These are phyloP conservation scores for Macaranga tanarius DNA, from an alignment of 441 rosid genomes.

Conservation along the genomic window DNA sequence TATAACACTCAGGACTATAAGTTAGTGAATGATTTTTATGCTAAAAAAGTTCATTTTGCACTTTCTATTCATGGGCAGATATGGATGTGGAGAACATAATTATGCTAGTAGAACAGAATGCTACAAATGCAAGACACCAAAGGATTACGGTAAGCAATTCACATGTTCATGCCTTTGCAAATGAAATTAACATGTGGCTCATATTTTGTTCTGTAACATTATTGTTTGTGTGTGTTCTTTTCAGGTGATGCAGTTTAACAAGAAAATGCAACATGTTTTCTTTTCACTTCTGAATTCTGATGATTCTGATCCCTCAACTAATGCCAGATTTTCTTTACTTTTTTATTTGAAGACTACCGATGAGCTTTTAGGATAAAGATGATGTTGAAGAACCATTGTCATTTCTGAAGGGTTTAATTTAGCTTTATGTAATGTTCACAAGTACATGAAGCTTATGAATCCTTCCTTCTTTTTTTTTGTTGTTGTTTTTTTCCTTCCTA, in stretches of 20 bases:
- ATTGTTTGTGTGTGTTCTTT: constrained; percentile 5
- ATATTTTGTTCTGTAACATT: background rate
- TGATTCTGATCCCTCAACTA: constrained; percentile 14
- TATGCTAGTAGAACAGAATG: constrained; percentile 88
- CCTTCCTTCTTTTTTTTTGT: background rate
- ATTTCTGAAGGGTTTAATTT: constrained; percentile 21
- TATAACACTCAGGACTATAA: no score
- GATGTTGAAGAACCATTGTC: constrained; percentile 22
- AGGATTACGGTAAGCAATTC: constrained; percentile 47
- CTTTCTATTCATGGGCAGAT: constrained; percentile 26
- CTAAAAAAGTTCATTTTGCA: background rate
- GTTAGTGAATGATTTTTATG: no score
- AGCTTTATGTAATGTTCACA: constrained; percentile 22
- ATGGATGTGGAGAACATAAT: constrained; percentile 83
- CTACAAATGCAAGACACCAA: constrained; percentile 74
- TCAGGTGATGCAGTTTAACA: constrained; percentile 38
- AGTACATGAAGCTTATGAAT: constrained; percentile 19
- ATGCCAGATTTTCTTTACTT: background rate
- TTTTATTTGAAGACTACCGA: constrained; percentile 16
- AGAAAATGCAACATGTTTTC: background rate
- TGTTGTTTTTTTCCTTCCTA: background rate
- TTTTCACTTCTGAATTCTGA: background rate
- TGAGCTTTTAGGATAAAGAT: background rate
- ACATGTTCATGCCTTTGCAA: background rate
- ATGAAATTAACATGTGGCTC: background rate